Conservation (phyloP, 2,329 filamentous ascomycete genomes). For the Clonostachys solani region DNA sequence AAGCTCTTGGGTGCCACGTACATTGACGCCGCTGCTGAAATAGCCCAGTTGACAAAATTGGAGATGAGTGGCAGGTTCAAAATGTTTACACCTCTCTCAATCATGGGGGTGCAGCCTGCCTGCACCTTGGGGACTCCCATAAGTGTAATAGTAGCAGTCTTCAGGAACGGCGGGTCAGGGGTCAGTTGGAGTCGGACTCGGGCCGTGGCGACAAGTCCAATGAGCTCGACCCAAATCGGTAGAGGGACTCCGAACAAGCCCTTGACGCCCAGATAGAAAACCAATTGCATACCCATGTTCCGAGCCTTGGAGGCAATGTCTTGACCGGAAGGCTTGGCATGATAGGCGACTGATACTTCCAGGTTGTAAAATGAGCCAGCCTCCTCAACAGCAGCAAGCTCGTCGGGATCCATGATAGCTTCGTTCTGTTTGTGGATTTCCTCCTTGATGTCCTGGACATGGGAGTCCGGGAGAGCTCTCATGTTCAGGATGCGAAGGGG, state of each 20-base stretch:
- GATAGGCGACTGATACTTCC: constrained; percentile 86
- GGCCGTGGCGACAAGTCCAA: constrained; percentile 83
- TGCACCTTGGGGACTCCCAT: constrained; percentile 91
- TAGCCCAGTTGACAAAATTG: constrained; percentile 95
- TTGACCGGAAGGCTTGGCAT: constrained; percentile 70
- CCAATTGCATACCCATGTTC: constrained; percentile 95
- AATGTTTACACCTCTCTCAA: constrained; percentile 87
- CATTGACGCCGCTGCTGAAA: constrained; percentile 79
- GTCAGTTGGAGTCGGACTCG: constrained; percentile 79
- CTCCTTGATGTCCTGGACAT: constrained; percentile 78
- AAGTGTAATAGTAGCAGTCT: constrained; percentile 86
- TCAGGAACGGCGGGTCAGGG: constrained; percentile 87
- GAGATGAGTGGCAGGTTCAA: constrained; percentile 89
- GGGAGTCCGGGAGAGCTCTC: constrained; percentile 72
- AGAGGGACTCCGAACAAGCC: constrained; percentile 86
- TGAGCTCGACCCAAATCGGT: constrained; percentile 86
- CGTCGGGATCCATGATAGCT: constrained; percentile 80
- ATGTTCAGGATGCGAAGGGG: constrained; percentile 85
- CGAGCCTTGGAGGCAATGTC: constrained; percentile 76
- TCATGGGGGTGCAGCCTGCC: constrained; percentile 86
- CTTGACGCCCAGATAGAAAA: constrained; percentile 89
- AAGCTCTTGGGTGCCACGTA: constrained; percentile 94
- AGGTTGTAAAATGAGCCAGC: constrained; percentile 92
- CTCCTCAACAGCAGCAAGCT: constrained; percentile 83
- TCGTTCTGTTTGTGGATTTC: constrained; percentile 75